Base-by-base conservation (phyloP, 2,329 filamentous ascomycete species). In the Achaetomium macrosporum region DNA sequence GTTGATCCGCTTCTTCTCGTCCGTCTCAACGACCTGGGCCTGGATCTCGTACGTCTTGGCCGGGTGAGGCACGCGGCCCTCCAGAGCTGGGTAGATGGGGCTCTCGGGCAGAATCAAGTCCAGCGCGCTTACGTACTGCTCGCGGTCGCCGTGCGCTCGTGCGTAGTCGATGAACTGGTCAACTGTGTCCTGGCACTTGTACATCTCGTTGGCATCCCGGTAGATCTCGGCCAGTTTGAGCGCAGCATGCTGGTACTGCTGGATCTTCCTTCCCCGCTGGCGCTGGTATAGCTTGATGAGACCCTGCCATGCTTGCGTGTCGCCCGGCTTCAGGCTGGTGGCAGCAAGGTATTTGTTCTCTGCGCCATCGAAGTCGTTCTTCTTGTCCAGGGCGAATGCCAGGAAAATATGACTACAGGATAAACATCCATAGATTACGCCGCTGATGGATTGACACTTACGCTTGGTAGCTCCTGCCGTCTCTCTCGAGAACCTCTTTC, bases 241-340 rank as follows among this genome's bases (percentile, higher is more conserved):
- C 2, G 84, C 86, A 1, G 87, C 88, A 42, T 82, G 73, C 44
- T 87, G 85, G 65, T 96, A 96, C 45, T 85, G 78, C 50, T 81
- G 77, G 13, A 97, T 72, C 63, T 85, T 88, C 50, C 79, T 77
- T 30, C 74, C 69, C 15, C 82, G 84, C 64, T 90, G 87, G 62
- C 83, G 86, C 70, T 96, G 89, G 66, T 90, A 96, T 30, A 97
- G 71, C 64, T 85, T 88, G 68, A 93, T 80, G 42, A 99, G 75
- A 1, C 93, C 93, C 66, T 96, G 88, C 90, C 89, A 97, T 59
- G 88, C 88, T 63, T 92, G 87, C n/a, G 82, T 74, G 61, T 96
- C 90, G 16, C 81, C 75, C 1, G 84, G 81, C 59, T 89, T 91
- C 56, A 89, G 73, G 17, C 76, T 75, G 6, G 87, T 81, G 1